Evolutionary conservation across 148 eudicot genomes (phyloP), one percentile per base, ranked within the genome.

Genomic region (Camellia japonica): DNA sequence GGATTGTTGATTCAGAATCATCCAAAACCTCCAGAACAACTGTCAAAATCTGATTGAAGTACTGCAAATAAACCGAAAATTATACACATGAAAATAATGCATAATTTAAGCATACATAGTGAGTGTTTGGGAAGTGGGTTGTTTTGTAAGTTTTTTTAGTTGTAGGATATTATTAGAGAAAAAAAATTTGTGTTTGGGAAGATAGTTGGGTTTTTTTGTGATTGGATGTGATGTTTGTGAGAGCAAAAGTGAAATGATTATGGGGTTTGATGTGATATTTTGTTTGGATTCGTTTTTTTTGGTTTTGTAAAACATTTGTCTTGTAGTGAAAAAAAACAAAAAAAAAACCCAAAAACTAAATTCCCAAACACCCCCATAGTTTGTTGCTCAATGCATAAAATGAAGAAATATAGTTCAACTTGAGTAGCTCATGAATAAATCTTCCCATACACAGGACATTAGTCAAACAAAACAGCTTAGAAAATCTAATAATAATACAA

Each of bases 1-100:
- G 82, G 75, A 88, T 85, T 64, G 95, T 87, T 73, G 95, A 85
- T 79, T 93, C 98, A 42, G 92, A 83, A 83, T 89, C 92, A 85
- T 92, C 98, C 84, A 96, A 84, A 54, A 92, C 89, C 84, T 96
- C 98, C 76, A 93, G 97, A 68, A 91, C 91, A 73, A 84, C 87
- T 13, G 93, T 96, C 86, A 96, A 87, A 70, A 96, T 90, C 87
- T 93, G 99, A 87, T 96, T 94, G 88, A 96, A 82, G 78, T 78
- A 82, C 84, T 82, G 84, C 81, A 77, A 43, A 82, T 71, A 72
- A 16, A 12, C 56, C 30, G 19, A 18, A 20, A 8, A 20, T 18
- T 42, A 16, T 54, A 30, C 19, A 52, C 44, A 12, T 7, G 1
- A 23, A 16, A 77, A 77, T 19, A 54, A 43, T 38, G 49, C 2